A percentile compares a stretch with the other conserved stretches of the same genome.
Evolutionary conservation across 768 basidiomycete species (phyloP).

Genomic region (Daedalea quercina): DNA sequence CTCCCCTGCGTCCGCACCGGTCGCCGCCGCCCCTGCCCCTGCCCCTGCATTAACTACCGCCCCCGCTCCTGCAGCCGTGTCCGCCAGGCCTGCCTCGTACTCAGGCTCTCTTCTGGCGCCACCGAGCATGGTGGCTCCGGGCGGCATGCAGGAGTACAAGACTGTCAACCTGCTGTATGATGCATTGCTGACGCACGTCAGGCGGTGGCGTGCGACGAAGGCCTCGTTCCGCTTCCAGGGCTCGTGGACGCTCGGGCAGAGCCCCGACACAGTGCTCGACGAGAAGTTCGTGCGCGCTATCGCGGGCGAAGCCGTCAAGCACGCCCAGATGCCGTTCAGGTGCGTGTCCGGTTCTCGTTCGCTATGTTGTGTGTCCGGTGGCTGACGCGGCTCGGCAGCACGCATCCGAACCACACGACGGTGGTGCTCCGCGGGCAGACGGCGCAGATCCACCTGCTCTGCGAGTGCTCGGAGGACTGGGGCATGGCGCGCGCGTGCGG

Average conservation of each 20-base stretch:
- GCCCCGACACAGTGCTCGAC: not conserved
- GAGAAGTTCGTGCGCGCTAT: not conserved
- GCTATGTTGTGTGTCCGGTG: not conserved
- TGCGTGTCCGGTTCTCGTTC: not conserved
- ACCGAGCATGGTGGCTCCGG: not conserved
- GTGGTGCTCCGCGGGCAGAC: not conserved
- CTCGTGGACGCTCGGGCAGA: not conserved
- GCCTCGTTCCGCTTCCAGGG: not conserved
- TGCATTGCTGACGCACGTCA: not conserved
- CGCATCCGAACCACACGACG: not conserved
- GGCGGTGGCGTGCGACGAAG: not conserved
- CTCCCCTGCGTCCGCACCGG: too few species aligned
- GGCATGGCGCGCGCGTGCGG: conserved; percentile 8
- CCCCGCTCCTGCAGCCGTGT: not conserved
- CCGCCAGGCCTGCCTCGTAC: not conserved
- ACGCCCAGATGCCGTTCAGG: not conserved
- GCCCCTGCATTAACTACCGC: too few species aligned
- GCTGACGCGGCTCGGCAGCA: not conserved
- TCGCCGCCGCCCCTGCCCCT: too few species aligned
- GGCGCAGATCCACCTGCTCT: not conserved
- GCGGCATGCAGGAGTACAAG: not conserved
- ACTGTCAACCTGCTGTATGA: not conserved
- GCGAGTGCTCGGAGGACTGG: conserved; percentile 3
- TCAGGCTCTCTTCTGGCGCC: not conserved
- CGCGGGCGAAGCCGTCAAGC: not conserved